Base-by-base conservation (phyloP, 768 basidiomycete genomes). In the Auriculariales sp. region DNA sequence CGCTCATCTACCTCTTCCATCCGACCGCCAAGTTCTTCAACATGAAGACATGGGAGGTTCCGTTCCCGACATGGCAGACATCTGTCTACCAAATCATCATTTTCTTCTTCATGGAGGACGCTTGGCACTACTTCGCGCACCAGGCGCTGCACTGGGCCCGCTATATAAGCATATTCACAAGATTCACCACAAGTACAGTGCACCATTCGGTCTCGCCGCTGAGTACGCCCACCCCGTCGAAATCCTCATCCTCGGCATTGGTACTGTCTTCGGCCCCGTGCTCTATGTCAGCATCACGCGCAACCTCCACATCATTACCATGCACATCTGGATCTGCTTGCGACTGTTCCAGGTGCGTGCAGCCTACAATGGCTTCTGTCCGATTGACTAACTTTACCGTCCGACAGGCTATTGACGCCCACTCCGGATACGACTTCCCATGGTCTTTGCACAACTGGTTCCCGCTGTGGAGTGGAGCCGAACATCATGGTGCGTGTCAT, bases 211-310 rank as follows among this genome's bases (percentile, higher is more conserved):
- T 53, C 78, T 99, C 28, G 93, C 89, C 2, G 94, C 95, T 2
- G 94, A 99, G 65, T 98, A 97, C 62, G 93, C 95, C 1, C 95
- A 99, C 66, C 95, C 95, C 0, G 79, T 90, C 10, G 95, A 99
- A 65, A 87, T 94, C 48, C 79, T 95, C 62, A 91, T 97, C 57
- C 82, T 98, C 48, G 93, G 92, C 24, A 77, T 80, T 15, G 95
- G 94, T 29, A 95, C 94, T 3, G 79, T 99, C 55, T 71, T 73
- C 28, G 91, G 91, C 2, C 94, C 94, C 2, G 66, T 97, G 35
- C 68, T 94, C 49, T 95, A 85, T 70, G 88, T 83, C 67, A 78
- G 68, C 68, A 76, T 86, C 61, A 79, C 78, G 27, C 64, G 68
- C 49, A 71, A 85, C 64, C 71, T 98, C 44, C 95, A 99, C 70